Evolutionary conservation across 306 rosid species (phyloP), one percentile per base, ranked within the genome.

Genomic region (Quercus suber): DNA sequence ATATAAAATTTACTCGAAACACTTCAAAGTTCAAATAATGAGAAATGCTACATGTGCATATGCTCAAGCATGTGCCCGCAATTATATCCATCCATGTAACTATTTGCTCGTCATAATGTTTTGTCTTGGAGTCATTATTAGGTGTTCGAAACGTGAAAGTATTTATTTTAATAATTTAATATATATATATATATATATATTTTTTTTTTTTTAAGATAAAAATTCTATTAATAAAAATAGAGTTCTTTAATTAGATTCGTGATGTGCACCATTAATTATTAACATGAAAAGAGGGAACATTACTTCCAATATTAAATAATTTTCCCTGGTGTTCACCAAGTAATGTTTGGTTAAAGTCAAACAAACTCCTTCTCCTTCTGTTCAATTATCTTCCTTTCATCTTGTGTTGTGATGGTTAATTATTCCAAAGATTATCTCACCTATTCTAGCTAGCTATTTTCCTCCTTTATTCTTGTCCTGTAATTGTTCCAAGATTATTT

Each of bases 31-130:
- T 41, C 45, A 2, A 41, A 41, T 41, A 41, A 76, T 76, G 69
- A 80, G 21, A 56, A 41, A 61, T 77, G 33, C 41, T 20, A 19
- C 52, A 58, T 73, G 37, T 21, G 59, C 55, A 71, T 28, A 33
- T 49, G 67, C 80, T 61, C 31, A n/a, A 30, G 79, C 86, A 76
- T 79, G 82, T 79, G 79, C 56, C 25, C 70, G 76, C 55, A 53
- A 74, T 55, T 69, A 73, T 84, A 53, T 30, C 18, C 31, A 45
- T 23, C 35, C 31, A 10, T 13, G 4, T 21, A 45, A 45, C 31
- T 5, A 18, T 19, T 7, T 12, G 11, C 73, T 55, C 79, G 20
- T 18, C 18, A 17, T 18, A 18, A 23, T 23, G 49, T 57, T 73
- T 20, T 73, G 68, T 64, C 23, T 51, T 56, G 31, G 23, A 41